phyloP scores from a whole-genome alignment of 805 yeast genomes.

The Ogataea paradorogensis region DNA sequence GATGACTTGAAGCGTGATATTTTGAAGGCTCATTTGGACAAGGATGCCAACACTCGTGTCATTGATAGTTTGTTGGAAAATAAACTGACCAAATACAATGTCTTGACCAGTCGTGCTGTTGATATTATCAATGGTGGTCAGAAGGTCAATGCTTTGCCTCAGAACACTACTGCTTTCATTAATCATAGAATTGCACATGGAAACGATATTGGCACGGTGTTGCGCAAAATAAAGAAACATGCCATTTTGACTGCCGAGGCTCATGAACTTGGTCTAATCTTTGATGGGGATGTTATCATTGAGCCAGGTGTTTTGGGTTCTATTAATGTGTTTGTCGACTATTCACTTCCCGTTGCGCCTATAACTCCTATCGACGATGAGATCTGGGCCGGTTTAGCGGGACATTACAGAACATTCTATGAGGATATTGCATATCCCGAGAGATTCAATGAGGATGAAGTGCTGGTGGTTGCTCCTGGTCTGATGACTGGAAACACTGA shows the following conservation, averaged over 20 bases:
- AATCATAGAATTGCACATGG: conserved; percentile 68
- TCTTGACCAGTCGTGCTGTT: conserved; percentile 64
- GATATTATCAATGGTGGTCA: conserved; percentile 71
- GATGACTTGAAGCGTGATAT: conserved; percentile 31
- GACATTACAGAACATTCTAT: conserved; percentile 58
- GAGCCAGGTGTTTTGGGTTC: conserved; percentile 25
- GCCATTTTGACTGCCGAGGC: conserved; percentile 43
- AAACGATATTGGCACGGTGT: conserved; percentile 43
- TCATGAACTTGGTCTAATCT: conserved; percentile 46
- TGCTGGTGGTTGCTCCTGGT: conserved; percentile 48
- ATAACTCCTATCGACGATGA: conserved; percentile 40
- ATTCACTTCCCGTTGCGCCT: conserved; percentile 46
- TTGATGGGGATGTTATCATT: conserved; percentile 32
- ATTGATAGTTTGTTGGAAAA: conserved; percentile 17
- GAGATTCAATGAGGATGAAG: conserved; percentile 14
- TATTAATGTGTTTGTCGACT: conserved; percentile 22
- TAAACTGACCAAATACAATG: conserved; percentile 33
- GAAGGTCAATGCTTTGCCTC: conserved; percentile 77
- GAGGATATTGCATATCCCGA: conserved; percentile 47
- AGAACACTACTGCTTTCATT: conserved; percentile 47
- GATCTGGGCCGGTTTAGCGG: conserved; percentile 57
- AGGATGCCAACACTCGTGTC: conserved; percentile 34
- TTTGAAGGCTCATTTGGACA: conserved; percentile 37
- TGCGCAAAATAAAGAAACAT: conserved; percentile 36
- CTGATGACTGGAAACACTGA: conserved; percentile 72